Evolutionary conservation across 2,329 filamentous ascomycete species (phyloP), one percentile per base, ranked within the genome.

Genomic region (Aspergillus spinulosporus): DNA sequence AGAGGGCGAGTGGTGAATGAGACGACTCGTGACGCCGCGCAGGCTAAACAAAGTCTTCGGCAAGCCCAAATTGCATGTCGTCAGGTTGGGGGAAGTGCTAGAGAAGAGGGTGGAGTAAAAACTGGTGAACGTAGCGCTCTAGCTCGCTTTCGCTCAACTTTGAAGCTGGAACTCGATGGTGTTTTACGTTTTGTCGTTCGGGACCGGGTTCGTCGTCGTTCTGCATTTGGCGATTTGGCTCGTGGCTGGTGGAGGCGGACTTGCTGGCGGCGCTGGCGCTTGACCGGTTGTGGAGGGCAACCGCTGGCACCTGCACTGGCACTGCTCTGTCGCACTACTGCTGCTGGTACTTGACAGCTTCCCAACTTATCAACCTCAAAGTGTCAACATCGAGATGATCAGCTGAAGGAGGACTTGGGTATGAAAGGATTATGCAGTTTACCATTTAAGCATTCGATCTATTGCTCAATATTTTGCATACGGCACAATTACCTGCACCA

Each of bases 201-300:
- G 54, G 49, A 36, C 21, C 21, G 21, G 21, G 21, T 21, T 21
- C 21, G 21, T 26, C 36, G 21, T 42, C 39, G 42, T 26, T 47
- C 14, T 47, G 36, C 40, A 47, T 51, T 49, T 39, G 52, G 44
- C 47, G 52, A 39, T 56, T 50, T 49, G 51, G 40, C 51, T 51
- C 46, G 62, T 66, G 64, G 63, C 59, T 64, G 60, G 62, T 66
- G 59, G 59, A 59, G 56, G 60, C 42, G 42, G 42, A 28, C 42
- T 44, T 15, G 42, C 42, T 28, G 42, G 43, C 43, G 52, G 58
- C 59, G 55, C 59, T 54, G 58, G 53, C 59, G 61, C 61, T 63
- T 62, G 60, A 58, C 59, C 47, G 37, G 67, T 70, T 64, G 67
- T 69, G 64, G 66, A 62, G 67, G 67, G 68, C 68, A 70, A 69